These are phyloP conservation scores for Albifimbria verrucaria DNA, from an alignment of 2,329 filamentous ascomycete genomes.

Conservation along the genomic window DNA sequence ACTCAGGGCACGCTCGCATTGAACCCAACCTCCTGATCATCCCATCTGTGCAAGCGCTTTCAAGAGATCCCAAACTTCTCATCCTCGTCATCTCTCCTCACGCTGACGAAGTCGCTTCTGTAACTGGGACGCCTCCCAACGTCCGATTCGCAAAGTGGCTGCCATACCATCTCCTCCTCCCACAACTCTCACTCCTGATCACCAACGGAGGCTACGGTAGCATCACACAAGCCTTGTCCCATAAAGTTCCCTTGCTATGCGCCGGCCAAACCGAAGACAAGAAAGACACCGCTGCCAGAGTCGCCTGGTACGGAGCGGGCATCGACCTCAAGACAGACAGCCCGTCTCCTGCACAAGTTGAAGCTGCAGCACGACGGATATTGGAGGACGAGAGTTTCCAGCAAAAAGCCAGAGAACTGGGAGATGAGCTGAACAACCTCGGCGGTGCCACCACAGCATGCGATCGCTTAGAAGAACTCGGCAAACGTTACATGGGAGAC, in stretches of 20 bases:
- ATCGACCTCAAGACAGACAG: conserved; percentile 33
- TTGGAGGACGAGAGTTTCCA: conserved; percentile 17
- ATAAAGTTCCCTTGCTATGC: conserved; percentile 31
- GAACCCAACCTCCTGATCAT: conserved; percentile 34
- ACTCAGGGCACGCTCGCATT: conserved; percentile 36
- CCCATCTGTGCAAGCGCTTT: conserved; percentile 31
- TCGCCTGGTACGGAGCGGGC: conserved; percentile 27
- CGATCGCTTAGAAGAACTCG: conserved; percentile 7
- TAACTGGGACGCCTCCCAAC: conserved; percentile 18
- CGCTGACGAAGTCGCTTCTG: conserved; percentile 18
- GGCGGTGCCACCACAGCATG: conserved; percentile 22
- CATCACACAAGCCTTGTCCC: conserved; percentile 31
- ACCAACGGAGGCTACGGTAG: conserved; percentile 36
- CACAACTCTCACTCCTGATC: conserved; percentile 28
- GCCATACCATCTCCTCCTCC: conserved; percentile 32
- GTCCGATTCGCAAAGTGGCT: conserved; percentile 30
- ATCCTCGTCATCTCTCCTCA: conserved; percentile 31
- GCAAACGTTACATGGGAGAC: background rate
- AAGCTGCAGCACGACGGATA: conserved; percentile 19
- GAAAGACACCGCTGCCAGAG: conserved; percentile 31
- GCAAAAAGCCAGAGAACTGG: conserved; percentile 18
- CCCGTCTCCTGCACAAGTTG: conserved; percentile 22
- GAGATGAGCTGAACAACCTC: conserved; percentile 22
- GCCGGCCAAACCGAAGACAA: conserved; percentile 34
- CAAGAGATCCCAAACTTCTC: conserved; percentile 19